A percentile compares a stretch with the other conserved stretches of the same genome.
Conservation (phyloP, 2,329 filamentous ascomycete genomes). For the Penicillium aurantiogriseum region DNA sequence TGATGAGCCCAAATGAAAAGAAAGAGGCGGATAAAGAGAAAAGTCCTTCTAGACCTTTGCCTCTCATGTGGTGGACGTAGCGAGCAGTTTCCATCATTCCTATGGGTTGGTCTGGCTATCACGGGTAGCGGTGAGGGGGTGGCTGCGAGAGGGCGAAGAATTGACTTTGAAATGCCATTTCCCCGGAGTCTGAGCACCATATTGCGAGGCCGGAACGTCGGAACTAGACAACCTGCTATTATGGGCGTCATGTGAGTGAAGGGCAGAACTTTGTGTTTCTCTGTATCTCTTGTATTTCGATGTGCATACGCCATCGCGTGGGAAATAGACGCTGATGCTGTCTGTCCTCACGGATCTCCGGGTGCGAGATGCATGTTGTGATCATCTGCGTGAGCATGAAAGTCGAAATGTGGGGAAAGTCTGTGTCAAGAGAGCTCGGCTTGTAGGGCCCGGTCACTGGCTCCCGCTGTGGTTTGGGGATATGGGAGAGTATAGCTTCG, state of each 20-base stretch:
- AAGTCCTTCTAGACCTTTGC: slow-evolving; percentile 1
- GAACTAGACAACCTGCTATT: slow-evolving; percentile 2
- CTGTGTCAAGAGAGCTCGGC: background rate
- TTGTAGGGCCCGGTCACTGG: background rate
- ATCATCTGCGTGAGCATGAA: slow-evolving; percentile 1
- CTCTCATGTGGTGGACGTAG: slow-evolving; percentile 1
- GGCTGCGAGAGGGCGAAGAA: slow-evolving; percentile 10
- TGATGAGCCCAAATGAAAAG: background rate
- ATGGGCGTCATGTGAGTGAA: slow-evolving; percentile 4
- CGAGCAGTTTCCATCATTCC: background rate
- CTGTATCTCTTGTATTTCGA: background rate
- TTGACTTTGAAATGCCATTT: slow-evolving; percentile 17
- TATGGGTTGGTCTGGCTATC: background rate
- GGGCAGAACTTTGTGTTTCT: background rate
- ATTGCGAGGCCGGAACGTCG: slow-evolving; percentile 6
- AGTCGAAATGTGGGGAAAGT: slow-evolving; percentile 7
- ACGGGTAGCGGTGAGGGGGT: slow-evolving; percentile 17
- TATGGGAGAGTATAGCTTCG: background rate
- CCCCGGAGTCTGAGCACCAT: slow-evolving; percentile 2
- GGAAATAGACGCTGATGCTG: slow-evolving; percentile 1
- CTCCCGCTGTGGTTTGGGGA: slow-evolving; percentile 2
- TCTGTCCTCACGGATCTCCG: slow-evolving; percentile 4
- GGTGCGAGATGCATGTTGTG: slow-evolving; percentile 6
- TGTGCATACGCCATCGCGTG: slow-evolving; percentile 1
- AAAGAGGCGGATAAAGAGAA: background rate